Base-by-base conservation (phyloP, 177 flowering plant genomes). In the Vitis hybrid region DNA sequence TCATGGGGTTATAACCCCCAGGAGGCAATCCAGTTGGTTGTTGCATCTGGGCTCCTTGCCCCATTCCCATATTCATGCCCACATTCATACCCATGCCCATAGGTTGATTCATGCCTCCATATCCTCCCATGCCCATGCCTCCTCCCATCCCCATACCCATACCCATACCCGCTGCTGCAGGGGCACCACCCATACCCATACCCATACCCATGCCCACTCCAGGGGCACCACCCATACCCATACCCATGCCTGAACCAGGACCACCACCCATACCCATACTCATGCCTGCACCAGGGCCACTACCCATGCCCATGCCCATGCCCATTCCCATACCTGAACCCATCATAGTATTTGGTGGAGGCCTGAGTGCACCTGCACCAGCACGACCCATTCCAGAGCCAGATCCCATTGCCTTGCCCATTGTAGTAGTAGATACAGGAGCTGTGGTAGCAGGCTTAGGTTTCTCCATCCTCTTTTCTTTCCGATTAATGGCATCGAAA, bases 321-420 rank as follows among this genome's bases (percentile, higher is more conserved):
- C 83, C 45, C 45, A 40, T 73, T 19, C 83, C 79, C 78, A 79
- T 70, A 7, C 84, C 81, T 14, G 83, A 17, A 72, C 88, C 85
- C 82, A 87, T 68, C 91, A 85, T 90, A 32, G 89, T 81, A 71
- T 80, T 91, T 62, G 88, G 75, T 51, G 83, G 79, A 65, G 89
- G 77, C 62, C 95, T 78, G 61, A 88, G 75, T 32, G 74, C 86
- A 76, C 89, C 63, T 10, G 90, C 97, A 81, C 97, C 97, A 66
- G 97, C 88, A 55, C 98, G 97, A 56, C 98, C 97, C 9, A 92
- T 80, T 26, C 99, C 99, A 69, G 98, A 79, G 64, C 99, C 99
- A 71, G 98, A 86, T 73, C 99, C 99, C 98, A 94, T 93, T 48
- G 98, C 98, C 70, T 93, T 93, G 26, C 99, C 99, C 99, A 94